A percentile compares a stretch with the other conserved stretches of the same genome.
Conservation (phyloP, 78 protist genomes). For the Speleostelium caveatum region DNA sequence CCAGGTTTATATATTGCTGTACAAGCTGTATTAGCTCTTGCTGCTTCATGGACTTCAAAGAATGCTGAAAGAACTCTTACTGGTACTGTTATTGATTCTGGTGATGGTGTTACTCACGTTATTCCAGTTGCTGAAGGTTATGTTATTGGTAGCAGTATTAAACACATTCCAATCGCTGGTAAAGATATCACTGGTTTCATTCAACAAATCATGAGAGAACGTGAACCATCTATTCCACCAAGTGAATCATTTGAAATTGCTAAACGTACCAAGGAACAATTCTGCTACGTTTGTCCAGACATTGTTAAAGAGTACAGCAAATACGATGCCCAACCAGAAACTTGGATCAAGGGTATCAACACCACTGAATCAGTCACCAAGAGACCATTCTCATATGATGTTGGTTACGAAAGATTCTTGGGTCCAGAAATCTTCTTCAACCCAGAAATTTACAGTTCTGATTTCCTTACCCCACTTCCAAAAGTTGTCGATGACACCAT, state of each 20-base stretch:
- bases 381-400: constrained; percentile 89
- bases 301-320: constrained; percentile 95
- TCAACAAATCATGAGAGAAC: constrained; percentile 97
- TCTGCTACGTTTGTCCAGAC: constrained; percentile 96
- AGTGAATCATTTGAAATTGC: constrained; percentile 95
- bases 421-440: constrained; percentile 99
- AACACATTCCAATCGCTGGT: constrained; percentile 99
- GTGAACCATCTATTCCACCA: constrained; percentile 95
- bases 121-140: constrained; percentile 99
- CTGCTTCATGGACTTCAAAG: constrained; percentile 94
- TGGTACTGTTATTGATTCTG: constrained; percentile 99
- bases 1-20: constrained; percentile 99
- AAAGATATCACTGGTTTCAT: constrained; percentile 97
- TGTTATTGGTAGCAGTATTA: constrained; percentile 97
- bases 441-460: constrained; percentile 98
- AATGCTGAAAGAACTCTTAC: constrained; percentile 88
- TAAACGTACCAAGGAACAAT: constrained; percentile 94
- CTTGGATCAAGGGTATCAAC: constrained; percentile 82
- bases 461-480: constrained; percentile 96
- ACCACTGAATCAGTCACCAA: constrained; percentile 82
- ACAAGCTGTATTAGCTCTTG: constrained; percentile 99
- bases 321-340: constrained; percentile 94
- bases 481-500: constrained; percentile 92
- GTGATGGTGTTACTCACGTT: constrained; percentile 99
- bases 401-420: constrained; percentile 99